Evolutionary conservation across 345 rosid species (phyloP).

Genomic region (Salix arbutifolia): DNA sequence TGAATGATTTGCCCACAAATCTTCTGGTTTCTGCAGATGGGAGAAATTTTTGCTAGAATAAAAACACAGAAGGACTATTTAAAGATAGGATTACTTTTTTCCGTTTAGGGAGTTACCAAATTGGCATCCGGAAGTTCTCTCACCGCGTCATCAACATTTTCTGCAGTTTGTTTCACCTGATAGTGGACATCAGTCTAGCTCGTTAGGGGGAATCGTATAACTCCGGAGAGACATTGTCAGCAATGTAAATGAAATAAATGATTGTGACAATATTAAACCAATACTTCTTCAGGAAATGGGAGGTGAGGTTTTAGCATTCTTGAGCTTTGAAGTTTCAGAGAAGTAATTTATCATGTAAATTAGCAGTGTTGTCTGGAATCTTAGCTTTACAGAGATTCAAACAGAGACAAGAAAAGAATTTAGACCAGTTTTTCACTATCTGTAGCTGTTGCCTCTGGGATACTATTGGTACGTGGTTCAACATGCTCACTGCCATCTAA

Average conservation of each 20-base stretch:
- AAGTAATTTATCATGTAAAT: too few relatives aligned
- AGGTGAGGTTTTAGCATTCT: too few relatives aligned
- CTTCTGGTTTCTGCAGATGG: conserved; percentile 77
- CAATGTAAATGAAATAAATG: too few relatives aligned
- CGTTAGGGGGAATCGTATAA: neutral
- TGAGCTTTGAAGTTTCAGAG: too few relatives aligned
- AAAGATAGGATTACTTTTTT: neutral
- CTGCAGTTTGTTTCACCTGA: conserved; percentile 85
- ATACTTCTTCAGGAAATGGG: too few relatives aligned
- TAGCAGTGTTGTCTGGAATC: neutral
- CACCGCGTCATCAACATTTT: conserved; percentile 80
- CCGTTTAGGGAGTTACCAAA: conserved; percentile 40
- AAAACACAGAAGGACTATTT: conserved; percentile 6
- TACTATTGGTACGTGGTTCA: conserved; percentile 69
- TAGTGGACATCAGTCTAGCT: conserved; percentile 8
- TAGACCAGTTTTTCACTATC: conserved; percentile 68
- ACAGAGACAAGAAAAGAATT: neutral
- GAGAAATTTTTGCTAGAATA: conserved; percentile 5
- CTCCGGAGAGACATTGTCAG: too few relatives aligned
- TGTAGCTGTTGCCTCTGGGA: conserved; percentile 58
- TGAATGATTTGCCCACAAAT: conserved; percentile 86
- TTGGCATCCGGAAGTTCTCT: conserved; percentile 97
- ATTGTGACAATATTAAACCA: too few relatives aligned
- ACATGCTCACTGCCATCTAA: conserved; percentile 89
- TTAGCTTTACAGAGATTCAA: neutral